Base-by-base conservation (phyloP, 768 basidiomycete species). In the Russula compacta region DNA sequence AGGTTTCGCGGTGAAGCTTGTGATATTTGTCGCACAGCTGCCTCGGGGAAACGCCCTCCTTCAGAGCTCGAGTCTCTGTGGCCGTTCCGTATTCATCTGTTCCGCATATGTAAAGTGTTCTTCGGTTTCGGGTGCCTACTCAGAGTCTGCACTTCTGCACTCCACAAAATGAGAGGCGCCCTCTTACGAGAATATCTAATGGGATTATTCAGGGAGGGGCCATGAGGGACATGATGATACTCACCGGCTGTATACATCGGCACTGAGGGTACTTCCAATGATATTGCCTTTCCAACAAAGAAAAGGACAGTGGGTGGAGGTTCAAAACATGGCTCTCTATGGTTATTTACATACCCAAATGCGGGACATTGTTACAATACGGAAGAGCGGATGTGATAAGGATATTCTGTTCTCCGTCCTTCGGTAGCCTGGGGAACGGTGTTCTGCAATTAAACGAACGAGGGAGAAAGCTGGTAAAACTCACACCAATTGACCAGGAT, bases 11-110 rank as follows among this genome's bases (percentile, higher is more conserved):
- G 66, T 98, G 97, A 15, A 98, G 77, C 17, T 79, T 78, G 68
- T 95, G 76, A 72, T 98, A 98, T 74, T 95, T 94, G 73, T 94
- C 89, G 72, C 93, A 97, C 2, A 98, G 78, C 66, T 85, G 82
- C 63, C 77, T 77, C 0, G 93, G 89, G 11, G 89, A 84, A 42
- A 94, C 72, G 0, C 85, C 83, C 71, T 95, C 92, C 70, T 93
- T 92, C 61, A 92, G 72, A 4, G 97, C 95, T 72, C 97, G 95
- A 2, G 95, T 98, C 77, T 99, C 97, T 0, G 97, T 97, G 0
- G 97, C 95, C 7, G 97, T 99, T n/a, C 97, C 97, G 69, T 99
- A 99, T 74, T 99, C 97, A 70, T 99, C 97, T 4, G 97, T 98
- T 32, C 97, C 97, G 73, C 97, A 99, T 58, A 99, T 81, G 71